Evolutionary conservation across 495 filamentous ascomycete species (phyloP).

Genomic region (Chaetomium fimeti): DNA sequence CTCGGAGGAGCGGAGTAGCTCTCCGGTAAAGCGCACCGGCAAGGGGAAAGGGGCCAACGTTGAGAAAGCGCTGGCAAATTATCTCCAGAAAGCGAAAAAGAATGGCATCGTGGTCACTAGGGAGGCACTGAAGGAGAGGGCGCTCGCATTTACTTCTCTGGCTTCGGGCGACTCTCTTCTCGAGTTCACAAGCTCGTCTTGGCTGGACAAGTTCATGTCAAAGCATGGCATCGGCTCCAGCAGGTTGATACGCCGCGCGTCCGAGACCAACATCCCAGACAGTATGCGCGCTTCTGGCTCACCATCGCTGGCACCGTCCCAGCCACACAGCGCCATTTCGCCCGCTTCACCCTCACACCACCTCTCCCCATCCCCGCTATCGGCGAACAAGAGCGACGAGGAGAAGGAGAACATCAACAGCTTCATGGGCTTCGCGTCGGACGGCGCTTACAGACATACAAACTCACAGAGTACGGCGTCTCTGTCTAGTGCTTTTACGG

Average conservation of each 20-base stretch:
- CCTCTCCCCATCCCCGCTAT: constrained; percentile 63
- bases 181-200: constrained; percentile 70
- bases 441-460: constrained; percentile 53
- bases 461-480: constrained; percentile 57
- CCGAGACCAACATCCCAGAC: constrained; percentile 61
- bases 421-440: constrained; percentile 52
- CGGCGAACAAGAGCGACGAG: constrained; percentile 67
- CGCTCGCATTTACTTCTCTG: constrained; percentile 75
- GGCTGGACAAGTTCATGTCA: constrained; percentile 96
- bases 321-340: constrained; percentile 70
- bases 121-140: constrained; percentile 83
- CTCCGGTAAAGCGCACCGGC: constrained; percentile 72
- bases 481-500: constrained; percentile 57
- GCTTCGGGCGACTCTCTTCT: constrained; percentile 69
- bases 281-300: constrained; percentile 52
- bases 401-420: constrained; percentile 48
- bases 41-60: constrained; percentile 95
- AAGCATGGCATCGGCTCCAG: constrained; percentile 75
- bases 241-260: constrained; percentile 65
- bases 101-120: constrained; percentile 76
- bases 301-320: constrained; percentile 54
- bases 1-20: constrained; percentile 80
- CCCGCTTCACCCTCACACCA: constrained; percentile 67
- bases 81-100: constrained; percentile 76
- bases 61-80: constrained; percentile 89